These are phyloP conservation scores for Rhizoctonia solani DNA, from an alignment of 1,284 basidiomycete genomes.

Conservation along the genomic window DNA sequence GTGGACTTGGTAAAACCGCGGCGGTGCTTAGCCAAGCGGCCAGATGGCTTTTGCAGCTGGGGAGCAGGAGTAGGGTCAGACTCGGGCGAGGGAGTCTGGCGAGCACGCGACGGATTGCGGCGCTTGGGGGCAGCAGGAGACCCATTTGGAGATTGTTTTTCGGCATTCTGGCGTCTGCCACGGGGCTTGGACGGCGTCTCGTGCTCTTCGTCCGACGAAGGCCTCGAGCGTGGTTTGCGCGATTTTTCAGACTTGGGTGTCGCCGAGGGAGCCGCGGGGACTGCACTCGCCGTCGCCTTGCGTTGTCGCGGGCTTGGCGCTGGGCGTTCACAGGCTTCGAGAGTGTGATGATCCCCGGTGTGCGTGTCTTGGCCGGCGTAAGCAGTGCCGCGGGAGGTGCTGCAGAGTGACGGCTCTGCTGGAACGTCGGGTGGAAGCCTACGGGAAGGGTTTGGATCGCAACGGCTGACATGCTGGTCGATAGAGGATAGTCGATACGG, in stretches of 20 bases:
- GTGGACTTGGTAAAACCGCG: conserved; percentile 11
- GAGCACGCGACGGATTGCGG: conserved; percentile 16
- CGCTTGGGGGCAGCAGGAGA: too few species aligned
- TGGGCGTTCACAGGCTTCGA: conserved; percentile 28
- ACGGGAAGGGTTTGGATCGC: conserved; percentile 14
- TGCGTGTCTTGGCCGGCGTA: neutral
- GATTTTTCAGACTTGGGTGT: conserved; percentile 11
- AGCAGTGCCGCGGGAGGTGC: neutral
- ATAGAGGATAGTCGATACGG: too few species aligned
- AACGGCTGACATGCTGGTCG: conserved; percentile 26
- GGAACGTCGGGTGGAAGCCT: conserved; percentile 1
- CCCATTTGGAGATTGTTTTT: too few species aligned
- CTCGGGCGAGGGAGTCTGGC: conserved; percentile 20
- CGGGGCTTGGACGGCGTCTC: conserved; percentile 22
- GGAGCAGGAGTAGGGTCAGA: neutral
- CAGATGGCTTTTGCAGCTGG: conserved; percentile 6
- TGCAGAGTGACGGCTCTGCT: neutral
- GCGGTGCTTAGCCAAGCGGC: conserved; percentile 21
- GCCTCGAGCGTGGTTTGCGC: conserved; percentile 7
- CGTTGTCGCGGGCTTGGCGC: neutral
- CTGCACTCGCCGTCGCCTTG: neutral
- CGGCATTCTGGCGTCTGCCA: conserved; percentile 8
- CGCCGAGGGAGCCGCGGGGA: neutral
- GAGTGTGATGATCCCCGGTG: conserved; percentile 35
- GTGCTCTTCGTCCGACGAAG: conserved; percentile 10